A percentile compares a stretch with the other conserved stretches of the same genome.
phyloP scores from a whole-genome alignment of 805 yeast species.

The Yarrowia hollandica region DNA sequence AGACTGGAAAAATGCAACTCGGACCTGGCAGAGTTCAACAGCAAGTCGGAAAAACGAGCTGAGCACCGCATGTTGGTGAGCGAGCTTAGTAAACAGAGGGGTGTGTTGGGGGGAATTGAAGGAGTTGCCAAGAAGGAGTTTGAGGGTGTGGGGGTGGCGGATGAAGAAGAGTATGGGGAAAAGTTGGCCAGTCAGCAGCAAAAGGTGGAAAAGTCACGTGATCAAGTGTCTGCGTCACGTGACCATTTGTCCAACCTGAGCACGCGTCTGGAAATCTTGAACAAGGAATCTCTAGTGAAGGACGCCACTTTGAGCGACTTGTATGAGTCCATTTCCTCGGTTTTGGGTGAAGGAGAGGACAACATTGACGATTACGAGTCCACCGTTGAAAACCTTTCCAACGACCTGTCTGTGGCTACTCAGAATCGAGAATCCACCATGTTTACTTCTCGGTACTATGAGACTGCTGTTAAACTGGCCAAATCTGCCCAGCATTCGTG shows the following conservation, averaged over 20 bases:
- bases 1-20: slow-evolving; percentile 14
- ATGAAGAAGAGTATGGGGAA: neutral
- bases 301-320: slow-evolving; percentile 11
- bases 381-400: slow-evolving; percentile 52
- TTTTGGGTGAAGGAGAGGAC: slow-evolving; percentile 25
- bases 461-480: slow-evolving; percentile 67
- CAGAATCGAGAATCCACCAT: slow-evolving; percentile 68
- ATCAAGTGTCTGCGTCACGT: neutral
- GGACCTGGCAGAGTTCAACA: slow-evolving; percentile 18
- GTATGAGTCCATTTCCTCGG: neutral
- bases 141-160: neutral
- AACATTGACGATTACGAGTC: slow-evolving; percentile 34
- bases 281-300: neutral
- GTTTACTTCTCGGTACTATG: slow-evolving; percentile 68
- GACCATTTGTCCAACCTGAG: neutral
- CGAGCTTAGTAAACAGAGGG: neutral
- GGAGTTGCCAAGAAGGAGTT: neutral
- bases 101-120: neutral
- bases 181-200: neutral
- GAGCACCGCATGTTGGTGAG: neutral
- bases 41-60: slow-evolving; percentile 10
- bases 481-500: slow-evolving; percentile 56
- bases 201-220: neutral
- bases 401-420: slow-evolving; percentile 54
- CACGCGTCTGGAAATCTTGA: neutral